Evolutionary conservation across 805 yeast genomes (phyloP).

Genomic region (Saturnispora sekii): DNA sequence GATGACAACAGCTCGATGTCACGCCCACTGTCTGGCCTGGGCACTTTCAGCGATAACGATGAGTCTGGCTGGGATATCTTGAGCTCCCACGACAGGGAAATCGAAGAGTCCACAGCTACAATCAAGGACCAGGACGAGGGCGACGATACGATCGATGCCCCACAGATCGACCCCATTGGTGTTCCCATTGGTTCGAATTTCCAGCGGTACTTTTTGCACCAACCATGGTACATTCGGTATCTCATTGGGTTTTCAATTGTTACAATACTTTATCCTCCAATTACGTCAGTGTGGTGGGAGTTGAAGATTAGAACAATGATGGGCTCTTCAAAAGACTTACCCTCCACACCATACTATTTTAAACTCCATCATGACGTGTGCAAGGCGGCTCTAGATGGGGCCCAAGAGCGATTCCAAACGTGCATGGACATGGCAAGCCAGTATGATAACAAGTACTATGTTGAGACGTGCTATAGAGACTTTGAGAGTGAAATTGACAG

Average conservation of each 20-base stretch:
- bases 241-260: neutral
- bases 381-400: neutral
- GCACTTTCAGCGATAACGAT: neutral
- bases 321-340: neutral
- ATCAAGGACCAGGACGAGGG: neutral
- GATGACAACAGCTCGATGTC: slow-evolving; percentile 1
- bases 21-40: neutral
- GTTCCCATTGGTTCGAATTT: neutral
- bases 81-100: neutral
- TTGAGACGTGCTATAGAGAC: neutral
- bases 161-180: neutral
- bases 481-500: neutral
- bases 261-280: neutral
- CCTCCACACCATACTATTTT: neutral
- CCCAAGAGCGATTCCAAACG: neutral
- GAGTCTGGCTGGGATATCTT: slow-evolving; percentile 2
- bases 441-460: neutral
- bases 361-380: neutral
- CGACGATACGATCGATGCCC: neutral
- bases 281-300: neutral
- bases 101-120: neutral
- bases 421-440: neutral
- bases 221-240: neutral
- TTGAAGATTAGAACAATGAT: neutral
- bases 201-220: neutral